Conservation (phyloP, 2,329 filamentous ascomycete species). For the Elsinoe fawcettii region DNA sequence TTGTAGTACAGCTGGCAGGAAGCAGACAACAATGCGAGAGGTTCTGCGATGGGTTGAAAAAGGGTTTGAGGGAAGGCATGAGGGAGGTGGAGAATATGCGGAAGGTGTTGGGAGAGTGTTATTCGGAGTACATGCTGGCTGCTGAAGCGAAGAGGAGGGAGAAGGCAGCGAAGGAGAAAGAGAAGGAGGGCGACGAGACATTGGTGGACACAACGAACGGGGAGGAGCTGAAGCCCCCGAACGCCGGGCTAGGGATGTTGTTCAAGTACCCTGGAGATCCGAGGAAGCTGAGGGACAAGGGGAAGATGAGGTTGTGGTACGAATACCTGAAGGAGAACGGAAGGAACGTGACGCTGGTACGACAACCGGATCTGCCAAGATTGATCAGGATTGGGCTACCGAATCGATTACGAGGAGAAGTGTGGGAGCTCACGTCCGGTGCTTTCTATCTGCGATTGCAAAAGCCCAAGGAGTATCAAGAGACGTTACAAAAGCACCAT, state of each 20-base stretch:
- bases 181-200: conserved; percentile 28
- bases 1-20: conserved; percentile 85
- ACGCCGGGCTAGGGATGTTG: conserved; percentile 84
- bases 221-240: conserved; percentile 52
- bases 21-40: conserved; percentile 83
- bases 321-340: conserved; percentile 92
- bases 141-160: conserved; percentile 34
- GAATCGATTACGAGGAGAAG: conserved; percentile 84
- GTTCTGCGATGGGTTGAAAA: conserved; percentile 94
- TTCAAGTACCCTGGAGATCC: conserved; percentile 94
- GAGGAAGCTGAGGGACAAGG: conserved; percentile 84
- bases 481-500: conserved; percentile 75
- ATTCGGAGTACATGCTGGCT: conserved; percentile 74
- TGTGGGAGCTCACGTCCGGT: conserved; percentile 92
- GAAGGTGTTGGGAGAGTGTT: conserved; percentile 72
- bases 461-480: conserved; percentile 71
- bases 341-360: conserved; percentile 81
- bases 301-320: conserved; percentile 96
- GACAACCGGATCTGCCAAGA: conserved; percentile 96
- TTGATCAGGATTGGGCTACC: conserved; percentile 91
- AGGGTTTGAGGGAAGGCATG: conserved; percentile 76
- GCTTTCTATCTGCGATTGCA: conserved; percentile 83
- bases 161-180: conserved; percentile 21
- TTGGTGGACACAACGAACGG: conserved; percentile 42
- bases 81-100: conserved; percentile 81